These are phyloP conservation scores for Jaltomata sinuosa DNA, from an alignment of 257 asterid genomes.

Conservation along the genomic window DNA sequence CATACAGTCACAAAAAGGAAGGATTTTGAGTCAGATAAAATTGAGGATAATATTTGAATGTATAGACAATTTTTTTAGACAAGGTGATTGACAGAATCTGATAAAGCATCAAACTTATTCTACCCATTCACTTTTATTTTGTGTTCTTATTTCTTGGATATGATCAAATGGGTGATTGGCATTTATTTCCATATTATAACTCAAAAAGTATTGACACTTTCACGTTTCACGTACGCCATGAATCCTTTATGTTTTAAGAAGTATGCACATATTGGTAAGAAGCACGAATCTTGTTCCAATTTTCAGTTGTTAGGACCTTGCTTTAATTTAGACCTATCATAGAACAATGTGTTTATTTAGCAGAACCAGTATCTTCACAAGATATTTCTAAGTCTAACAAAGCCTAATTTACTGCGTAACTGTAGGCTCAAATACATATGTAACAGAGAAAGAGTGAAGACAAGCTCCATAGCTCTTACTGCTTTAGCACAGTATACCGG, in stretches of 20 bases:
- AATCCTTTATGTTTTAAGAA: neutral
- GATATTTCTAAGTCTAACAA: neutral
- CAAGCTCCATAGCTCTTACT: slow-evolving; percentile 68
- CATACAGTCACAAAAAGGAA: neutral
- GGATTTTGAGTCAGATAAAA: neutral
- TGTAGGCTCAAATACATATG: slow-evolving; percentile 91
- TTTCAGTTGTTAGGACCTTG: neutral
- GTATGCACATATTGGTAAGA: neutral
- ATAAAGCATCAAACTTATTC: neutral
- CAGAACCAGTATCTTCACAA: neutral
- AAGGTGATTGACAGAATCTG: neutral
- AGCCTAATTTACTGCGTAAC: slow-evolving; percentile 4
- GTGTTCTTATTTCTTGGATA: neutral
- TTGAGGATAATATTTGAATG: neutral
- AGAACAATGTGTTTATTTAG: neutral
- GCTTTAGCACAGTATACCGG: slow-evolving; percentile 85
- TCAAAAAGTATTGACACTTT: neutral
- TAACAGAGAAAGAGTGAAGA: slow-evolving; percentile 62
- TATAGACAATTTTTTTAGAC: neutral
- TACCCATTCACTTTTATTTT: neutral
- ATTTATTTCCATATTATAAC: neutral
- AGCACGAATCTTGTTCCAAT: neutral
- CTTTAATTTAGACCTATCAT: neutral
- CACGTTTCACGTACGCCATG: neutral
- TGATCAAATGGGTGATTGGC: neutral